phyloP scores from a whole-genome alignment of 192 early-diverging fungal genomes.

The Hyaloraphidium curvatum region DNA sequence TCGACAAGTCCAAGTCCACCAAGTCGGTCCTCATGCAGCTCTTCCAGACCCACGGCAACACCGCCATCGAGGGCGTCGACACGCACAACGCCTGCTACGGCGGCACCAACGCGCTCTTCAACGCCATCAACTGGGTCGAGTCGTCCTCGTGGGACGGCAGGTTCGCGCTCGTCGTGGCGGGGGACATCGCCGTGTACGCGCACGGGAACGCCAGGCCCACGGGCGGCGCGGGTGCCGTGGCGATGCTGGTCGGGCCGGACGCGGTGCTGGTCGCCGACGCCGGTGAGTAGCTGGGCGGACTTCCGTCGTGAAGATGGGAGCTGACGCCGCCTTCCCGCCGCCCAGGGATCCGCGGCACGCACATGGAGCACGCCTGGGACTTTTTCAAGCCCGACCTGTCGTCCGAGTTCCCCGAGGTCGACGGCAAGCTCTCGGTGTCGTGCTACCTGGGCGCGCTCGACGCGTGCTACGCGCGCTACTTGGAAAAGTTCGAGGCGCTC shows the following conservation, averaged over 20 bases:
- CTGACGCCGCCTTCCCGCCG: neutral
- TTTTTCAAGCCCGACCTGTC: slow-evolving; percentile 98
- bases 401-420: slow-evolving; percentile 93
- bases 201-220: slow-evolving; percentile 79
- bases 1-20: slow-evolving; percentile 97
- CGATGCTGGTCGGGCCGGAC: slow-evolving; percentile 78
- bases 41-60: slow-evolving; percentile 77
- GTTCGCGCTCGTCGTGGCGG: slow-evolving; percentile 64
- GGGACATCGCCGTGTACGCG: slow-evolving; percentile 94
- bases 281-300: slow-evolving; percentile 10
- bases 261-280: slow-evolving; percentile 87
- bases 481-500: slow-evolving; percentile 36
- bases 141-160: slow-evolving; percentile 87
- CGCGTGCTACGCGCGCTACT: slow-evolving; percentile 64
- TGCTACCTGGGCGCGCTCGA: slow-evolving; percentile 88
- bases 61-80: slow-evolving; percentile 87
- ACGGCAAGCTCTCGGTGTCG: slow-evolving; percentile 79
- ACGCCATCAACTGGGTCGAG: slow-evolving; percentile 94
- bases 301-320: neutral
- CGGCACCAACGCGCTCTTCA: slow-evolving; percentile 89
- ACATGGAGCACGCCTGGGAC: slow-evolving; percentile 96
- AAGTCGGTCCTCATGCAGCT: slow-evolving; percentile 94
- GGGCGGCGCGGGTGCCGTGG: slow-evolving; percentile 78
- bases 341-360: slow-evolving; percentile 59
- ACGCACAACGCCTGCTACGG: slow-evolving; percentile 99